Evolutionary conservation across 176 grass and related monocot genomes (phyloP), one percentile per base, ranked within the genome.

Genomic region (Cenchrus purpureus): DNA sequence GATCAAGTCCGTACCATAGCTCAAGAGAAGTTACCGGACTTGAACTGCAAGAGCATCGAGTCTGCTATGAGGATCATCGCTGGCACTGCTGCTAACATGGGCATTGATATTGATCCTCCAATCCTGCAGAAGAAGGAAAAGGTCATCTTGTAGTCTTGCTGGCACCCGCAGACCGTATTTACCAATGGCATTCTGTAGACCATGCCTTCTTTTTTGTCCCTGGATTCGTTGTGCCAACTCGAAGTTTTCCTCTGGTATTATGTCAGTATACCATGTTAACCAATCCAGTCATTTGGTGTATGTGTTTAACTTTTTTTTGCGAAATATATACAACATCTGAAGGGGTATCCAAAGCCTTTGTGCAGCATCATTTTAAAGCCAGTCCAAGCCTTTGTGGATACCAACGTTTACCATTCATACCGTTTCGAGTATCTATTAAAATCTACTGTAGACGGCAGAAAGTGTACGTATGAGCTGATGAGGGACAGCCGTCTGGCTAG

Each of bases 71-170:
- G 91, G 79, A 95, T 95, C 76, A 90, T 98, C 25, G 91, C 95
- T 31, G 95, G 95, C 76, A 98, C 92, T 31, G 95, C 95, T 0
- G 92, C 91, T 81, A 98, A 98, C 87, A 98, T 98, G 95, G 95
- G 92, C 66, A 98, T 98, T 53, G 91, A 91, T 43, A 40, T 93
- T 20, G 92, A 98, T 31, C 92, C 95, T 43, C 89, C 95, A 46
- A 88, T 98, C 40, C 89, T 98, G 61, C 79, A 77, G 75, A 91
- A 88, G 53, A 98, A 98, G 68, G 82, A 90, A 55, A 98, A 93
- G 74, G 89, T 86, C 66, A 3, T 90, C 73, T 76, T 90, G 65
- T 97, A 94, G 76, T 80, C 75, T 81, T 66, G 10, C 51, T 63
- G 48, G 46, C 55, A 29, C 19, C 50, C 15, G 12, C 20, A 73